phyloP scores from a whole-genome alignment of 2,329 filamentous ascomycete species.

The Colletotrichum sp. region DNA sequence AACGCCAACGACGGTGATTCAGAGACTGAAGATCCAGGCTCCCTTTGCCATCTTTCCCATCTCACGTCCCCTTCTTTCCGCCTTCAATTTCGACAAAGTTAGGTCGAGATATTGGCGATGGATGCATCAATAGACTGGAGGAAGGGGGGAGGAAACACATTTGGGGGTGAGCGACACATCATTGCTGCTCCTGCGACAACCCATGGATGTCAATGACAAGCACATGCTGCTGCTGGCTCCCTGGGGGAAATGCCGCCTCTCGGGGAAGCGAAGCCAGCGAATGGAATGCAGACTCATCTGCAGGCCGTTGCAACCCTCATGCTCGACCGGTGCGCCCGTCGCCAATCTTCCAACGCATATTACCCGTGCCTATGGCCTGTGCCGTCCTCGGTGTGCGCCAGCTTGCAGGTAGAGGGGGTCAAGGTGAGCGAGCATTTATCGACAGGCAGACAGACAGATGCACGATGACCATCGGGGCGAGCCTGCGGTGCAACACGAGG shows the following conservation, averaged over 20 bases:
- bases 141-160: not conserved
- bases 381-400: not conserved
- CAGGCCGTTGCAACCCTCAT: not conserved
- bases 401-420: not conserved
- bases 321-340: conserved; percentile 1
- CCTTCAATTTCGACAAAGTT: not conserved
- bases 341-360: not conserved
- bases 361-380: conserved; percentile 1
- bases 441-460: not conserved
- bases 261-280: not conserved
- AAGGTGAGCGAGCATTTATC: not conserved
- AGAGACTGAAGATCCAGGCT: not conserved
- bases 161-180: not conserved
- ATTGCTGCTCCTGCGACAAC: not conserved
- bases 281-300: not conserved
- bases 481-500: conserved; percentile 1
- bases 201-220: not conserved
- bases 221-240: not conserved
- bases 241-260: not conserved
- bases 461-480: not conserved
- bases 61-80: not conserved
- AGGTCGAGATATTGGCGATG: not conserved
- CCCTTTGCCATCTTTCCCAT: not conserved
- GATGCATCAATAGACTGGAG: not conserved
- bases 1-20: conserved; percentile 4